Evolutionary conservation across 352 stramenopile genomes (phyloP), one percentile per base, ranked within the genome.

Genomic region (Globisporangium cederbergense): DNA sequence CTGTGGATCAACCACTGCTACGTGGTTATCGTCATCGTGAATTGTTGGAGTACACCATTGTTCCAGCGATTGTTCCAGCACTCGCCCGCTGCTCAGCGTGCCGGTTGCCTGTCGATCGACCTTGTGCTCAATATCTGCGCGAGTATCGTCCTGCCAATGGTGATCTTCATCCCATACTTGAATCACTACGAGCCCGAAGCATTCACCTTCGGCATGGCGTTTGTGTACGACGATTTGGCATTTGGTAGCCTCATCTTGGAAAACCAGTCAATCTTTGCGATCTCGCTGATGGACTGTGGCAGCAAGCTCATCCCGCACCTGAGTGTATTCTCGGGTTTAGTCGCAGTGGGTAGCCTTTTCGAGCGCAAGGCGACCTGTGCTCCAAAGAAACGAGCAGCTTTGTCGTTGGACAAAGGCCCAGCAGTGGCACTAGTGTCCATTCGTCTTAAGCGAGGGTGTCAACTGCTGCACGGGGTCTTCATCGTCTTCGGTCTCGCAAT

Each of bases 191-290:
- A 85, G 34, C 43, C 70, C 7, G 40, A 75, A 4, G 49, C 10
- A 16, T 75, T 70, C 56, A 66, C 68, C 28, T 84, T 86, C 54
- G 62, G 74, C 4, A 50, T 73, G 25, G 13, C 30, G 9, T 40
- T 78, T 13, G 53, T 83, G 3, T 88, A 86, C 47, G 69, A 69
- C 16, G 79, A 86, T 36, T 67, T 72, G 58, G 65, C 25, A 34
- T 86, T 83, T 36, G 62, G 67, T 4, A 81, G 74, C 32, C 60
- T 86, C 14, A 68, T 86, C 3, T 68, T 76, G 22, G 75, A 88
- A 45, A 66, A 66, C 36, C 60, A 66, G 11, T 54, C 49, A 25
- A 66, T 66, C 16, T 66, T 66, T 4, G 60, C 60, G 5, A n/a
- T 46, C 42, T 66, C 60, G 42, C 13, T 60, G 28, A 8, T 54